Evolutionary conservation across 257 asterid species (phyloP).

Genomic region (Lycium barbarum): DNA sequence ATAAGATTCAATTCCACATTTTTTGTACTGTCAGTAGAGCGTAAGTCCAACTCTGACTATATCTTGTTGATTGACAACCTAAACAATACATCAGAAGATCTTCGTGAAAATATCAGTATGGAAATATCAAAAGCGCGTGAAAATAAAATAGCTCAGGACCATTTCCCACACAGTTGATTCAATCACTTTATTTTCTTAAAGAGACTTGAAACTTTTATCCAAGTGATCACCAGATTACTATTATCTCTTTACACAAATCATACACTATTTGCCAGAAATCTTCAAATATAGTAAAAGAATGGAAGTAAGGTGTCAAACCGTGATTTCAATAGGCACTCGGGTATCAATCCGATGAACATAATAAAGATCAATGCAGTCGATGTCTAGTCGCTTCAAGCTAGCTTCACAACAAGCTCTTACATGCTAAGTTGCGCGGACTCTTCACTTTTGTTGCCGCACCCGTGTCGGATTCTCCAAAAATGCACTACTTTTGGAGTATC

Average conservation of each 20-base stretch:
- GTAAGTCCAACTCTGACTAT: neutral
- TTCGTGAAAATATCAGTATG: neutral
- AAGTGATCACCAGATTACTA: neutral
- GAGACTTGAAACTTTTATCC: neutral
- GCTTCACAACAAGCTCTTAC: slow-evolving; percentile 50
- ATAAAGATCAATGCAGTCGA: slow-evolving; percentile 47
- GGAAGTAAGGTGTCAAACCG: slow-evolving; percentile 44
- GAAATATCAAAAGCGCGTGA: neutral
- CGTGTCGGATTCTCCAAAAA: too few species aligned
- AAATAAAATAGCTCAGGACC: neutral
- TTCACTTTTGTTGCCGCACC: too few species aligned
- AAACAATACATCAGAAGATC: neutral
- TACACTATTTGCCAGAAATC: neutral
- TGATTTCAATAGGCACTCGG: slow-evolving; percentile 50
- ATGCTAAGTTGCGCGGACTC: neutral
- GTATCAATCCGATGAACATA: slow-evolving; percentile 50
- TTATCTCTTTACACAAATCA: neutral
- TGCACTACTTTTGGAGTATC: too few species aligned
- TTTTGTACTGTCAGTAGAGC: neutral
- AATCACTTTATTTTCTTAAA: neutral
- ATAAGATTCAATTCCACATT: neutral
- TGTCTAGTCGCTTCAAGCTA: slow-evolving; percentile 44
- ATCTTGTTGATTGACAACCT: neutral
- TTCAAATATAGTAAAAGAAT: neutral
- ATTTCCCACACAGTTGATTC: neutral